phyloP scores from a whole-genome alignment of 176 grass and related monocot genomes.

The maize (Zea mays) region DNA sequence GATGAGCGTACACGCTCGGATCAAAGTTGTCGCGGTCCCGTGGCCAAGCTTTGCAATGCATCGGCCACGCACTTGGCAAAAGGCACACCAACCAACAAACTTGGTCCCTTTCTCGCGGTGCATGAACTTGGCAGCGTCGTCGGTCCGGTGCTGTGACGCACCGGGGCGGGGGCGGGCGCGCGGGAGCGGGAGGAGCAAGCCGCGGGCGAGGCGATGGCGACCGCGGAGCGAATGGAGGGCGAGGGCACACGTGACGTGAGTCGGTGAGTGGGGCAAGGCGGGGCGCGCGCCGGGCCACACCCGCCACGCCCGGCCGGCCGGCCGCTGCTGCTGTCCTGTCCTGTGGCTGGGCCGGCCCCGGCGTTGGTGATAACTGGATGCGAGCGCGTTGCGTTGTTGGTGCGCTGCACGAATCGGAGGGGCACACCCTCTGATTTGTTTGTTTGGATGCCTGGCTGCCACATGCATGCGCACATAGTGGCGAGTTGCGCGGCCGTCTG shows the following conservation, averaged over 20 bases:
- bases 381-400: not conserved
- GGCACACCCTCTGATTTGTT: not conserved
- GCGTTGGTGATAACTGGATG: not conserved
- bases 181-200: not conserved
- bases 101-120: not conserved
- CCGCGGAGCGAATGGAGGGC: not conserved
- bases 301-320: not conserved
- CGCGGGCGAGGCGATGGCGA: constrained; percentile 21
- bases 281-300: not conserved
- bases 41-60: not conserved
- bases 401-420: not conserved
- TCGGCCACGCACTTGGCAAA: not conserved
- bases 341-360: not conserved
- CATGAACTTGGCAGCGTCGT: not conserved
- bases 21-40: not conserved
- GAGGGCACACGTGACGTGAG: constrained; percentile 5
- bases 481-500: not conserved
- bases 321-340: not conserved
- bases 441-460: not conserved
- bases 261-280: not conserved
- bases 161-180: not conserved
- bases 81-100: not conserved
- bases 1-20: not conserved
- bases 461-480: not conserved
- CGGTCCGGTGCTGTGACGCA: not conserved